Base-by-base conservation (phyloP, 805 yeast genomes). In the Myxozyma geophila region DNA sequence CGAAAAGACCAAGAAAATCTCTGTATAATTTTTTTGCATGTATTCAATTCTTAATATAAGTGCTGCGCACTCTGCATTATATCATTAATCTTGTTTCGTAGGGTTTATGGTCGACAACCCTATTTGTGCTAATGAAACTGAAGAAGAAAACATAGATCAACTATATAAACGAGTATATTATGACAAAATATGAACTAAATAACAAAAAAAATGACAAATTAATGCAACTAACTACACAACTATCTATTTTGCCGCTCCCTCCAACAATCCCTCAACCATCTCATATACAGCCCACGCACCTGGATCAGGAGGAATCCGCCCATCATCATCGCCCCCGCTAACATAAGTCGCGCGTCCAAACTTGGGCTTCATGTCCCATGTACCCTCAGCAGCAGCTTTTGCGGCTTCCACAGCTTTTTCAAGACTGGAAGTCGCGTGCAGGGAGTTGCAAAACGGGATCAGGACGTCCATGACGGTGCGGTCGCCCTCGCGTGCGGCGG, bases 271-370 rank as follows among this genome's bases (percentile, higher is more conserved):
- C 64, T 81, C 78, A 21, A 84, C 73, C 17, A 85, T 74, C 19
- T 83, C 89, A 47, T 85, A 88, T 23, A 92, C 79, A 2, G 97
- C 98, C 66, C 90, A 85, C 1, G 98, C 97, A 68, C 98, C 98
- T 4, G 98, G 97, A 71, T 92, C 98, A 1, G 97, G 96, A 37
- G 92, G 77, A 35, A 52, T 60, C 28, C 55, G 39, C n/a, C 77
- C 76, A 35, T 71, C 77, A 66, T 81, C 80, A 17, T 52, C 66
- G 5, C 58, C 59, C 13, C 57, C 57, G 41, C 39, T 37, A 36
- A 92, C 97, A 74, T 92, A 93, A 1, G 96, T 87, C 15, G 98
- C 97, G 72, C 98, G 84, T 39, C 98, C 98, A 70, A 93, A 92
- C 71, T 87, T 88, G 48, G 98, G 97, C 69, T 85, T 87, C 68